Conservation (phyloP, 2,329 filamentous ascomycete species). For the Fusarium pininemorale region DNA sequence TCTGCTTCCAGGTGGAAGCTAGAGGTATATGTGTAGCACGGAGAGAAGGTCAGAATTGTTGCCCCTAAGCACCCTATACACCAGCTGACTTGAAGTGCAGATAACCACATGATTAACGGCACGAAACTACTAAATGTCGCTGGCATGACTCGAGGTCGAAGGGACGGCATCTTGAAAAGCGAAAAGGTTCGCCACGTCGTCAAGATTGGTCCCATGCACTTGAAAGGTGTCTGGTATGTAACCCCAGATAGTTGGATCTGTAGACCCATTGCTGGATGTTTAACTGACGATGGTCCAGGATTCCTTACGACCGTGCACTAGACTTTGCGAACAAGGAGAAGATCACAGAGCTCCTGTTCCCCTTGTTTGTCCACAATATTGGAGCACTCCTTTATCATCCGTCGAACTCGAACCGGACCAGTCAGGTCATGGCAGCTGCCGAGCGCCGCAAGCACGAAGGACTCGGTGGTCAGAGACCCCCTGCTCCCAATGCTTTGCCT, state of each 20-base stretch:
- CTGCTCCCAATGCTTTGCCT: conserved; percentile 64
- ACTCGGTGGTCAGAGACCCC: conserved; percentile 64
- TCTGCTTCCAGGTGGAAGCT: conserved; percentile 98
- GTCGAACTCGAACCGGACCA: conserved; percentile 83
- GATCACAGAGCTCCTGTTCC: conserved; percentile 94
- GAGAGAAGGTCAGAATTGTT: conserved; percentile 75
- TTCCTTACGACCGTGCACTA: conserved; percentile 95
- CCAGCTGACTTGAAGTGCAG: conserved; percentile 54
- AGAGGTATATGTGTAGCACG: conserved; percentile 95
- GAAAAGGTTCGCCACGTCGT: conserved; percentile 97
- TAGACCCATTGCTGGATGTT: not conserved
- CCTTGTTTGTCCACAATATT: conserved; percentile 97
- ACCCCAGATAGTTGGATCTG: conserved; percentile 11
- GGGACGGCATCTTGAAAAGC: conserved; percentile 96
- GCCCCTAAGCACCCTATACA: not conserved
- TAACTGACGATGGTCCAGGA: conserved; percentile 67
- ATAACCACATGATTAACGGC: conserved; percentile 99
- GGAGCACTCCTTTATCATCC: conserved; percentile 93
- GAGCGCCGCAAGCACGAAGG: conserved; percentile 80
- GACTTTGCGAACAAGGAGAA: conserved; percentile 99
- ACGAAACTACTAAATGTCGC: conserved; percentile 97
- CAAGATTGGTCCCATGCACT: conserved; percentile 98
- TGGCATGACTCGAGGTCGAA: conserved; percentile 94
- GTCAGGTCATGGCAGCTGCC: conserved; percentile 86
- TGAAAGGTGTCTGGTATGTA: conserved; percentile 94